These are phyloP conservation scores for Allomyces javanicus DNA, from an alignment of 192 early-diverging fungal species.

Conservation along the genomic window DNA sequence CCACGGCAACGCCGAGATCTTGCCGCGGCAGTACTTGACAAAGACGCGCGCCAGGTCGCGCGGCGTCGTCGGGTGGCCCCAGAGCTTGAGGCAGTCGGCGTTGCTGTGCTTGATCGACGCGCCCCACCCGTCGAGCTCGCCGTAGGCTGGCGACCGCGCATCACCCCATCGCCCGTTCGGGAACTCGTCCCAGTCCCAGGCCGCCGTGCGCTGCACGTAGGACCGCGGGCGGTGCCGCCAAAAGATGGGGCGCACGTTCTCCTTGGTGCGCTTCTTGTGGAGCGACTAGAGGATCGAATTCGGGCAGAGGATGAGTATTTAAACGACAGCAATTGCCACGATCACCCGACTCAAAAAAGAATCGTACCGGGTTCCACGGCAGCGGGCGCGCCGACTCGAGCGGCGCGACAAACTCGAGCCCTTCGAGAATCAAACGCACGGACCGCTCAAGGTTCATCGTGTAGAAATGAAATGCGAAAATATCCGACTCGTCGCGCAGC, in stretches of 20 bases:
- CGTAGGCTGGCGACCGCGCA: constrained; percentile 64
- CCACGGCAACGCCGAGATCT: constrained; percentile 50
- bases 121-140: constrained; percentile 51
- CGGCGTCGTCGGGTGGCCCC: constrained; percentile 32
- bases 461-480: constrained; percentile 74
- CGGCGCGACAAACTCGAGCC: constrained; percentile 43
- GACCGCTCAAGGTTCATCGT: constrained; percentile 81
- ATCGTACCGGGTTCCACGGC: constrained; percentile 60
- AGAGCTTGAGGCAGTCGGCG: constrained; percentile 36
- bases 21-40: constrained; percentile 37
- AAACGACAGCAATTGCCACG: neutral
- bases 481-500: constrained; percentile 23
- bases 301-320: neutral
- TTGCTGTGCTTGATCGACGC: constrained; percentile 39
- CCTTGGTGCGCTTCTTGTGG: constrained; percentile 55
- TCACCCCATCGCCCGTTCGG: constrained; percentile 98
- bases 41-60: constrained; percentile 26
- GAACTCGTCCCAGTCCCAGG: constrained; percentile 74
- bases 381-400: constrained; percentile 43
- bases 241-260: constrained; percentile 95
- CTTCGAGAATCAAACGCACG: constrained; percentile 62
- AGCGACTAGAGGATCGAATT: constrained; percentile 12
- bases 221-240: constrained; percentile 88
- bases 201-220: constrained; percentile 72
- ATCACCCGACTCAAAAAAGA: neutral